Evolutionary conservation across 768 basidiomycete genomes (phyloP).

Genomic region (Suillus weaverae): DNA sequence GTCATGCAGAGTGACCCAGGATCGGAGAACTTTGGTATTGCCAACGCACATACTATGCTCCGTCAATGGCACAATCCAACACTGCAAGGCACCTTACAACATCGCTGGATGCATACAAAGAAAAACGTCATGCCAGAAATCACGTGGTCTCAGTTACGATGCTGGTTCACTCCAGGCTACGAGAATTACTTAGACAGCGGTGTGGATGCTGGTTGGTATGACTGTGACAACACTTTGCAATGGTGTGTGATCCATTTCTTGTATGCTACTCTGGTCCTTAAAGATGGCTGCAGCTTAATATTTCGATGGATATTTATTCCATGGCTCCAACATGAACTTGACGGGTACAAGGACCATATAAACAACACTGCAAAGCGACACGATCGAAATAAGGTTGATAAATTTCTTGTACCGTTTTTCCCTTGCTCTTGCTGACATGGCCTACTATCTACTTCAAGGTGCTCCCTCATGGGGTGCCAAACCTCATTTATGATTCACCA

Average conservation of each 20-base stretch:
- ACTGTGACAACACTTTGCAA: conserved; percentile 23
- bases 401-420: neutral
- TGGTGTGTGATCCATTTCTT: conserved; percentile 13
- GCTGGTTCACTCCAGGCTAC: conserved; percentile 12
- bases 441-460: conserved; percentile 3
- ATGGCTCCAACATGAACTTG: conserved; percentile 8
- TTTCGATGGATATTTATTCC: conserved; percentile 37
- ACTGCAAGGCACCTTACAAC: conserved; percentile 39
- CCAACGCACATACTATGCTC: conserved; percentile 41
- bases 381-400: neutral
- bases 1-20: conserved; percentile 47
- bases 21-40: conserved; percentile 43
- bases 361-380: conserved; percentile 7
- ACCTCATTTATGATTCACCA: conserved; percentile 33
- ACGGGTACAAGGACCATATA: conserved; percentile 1
- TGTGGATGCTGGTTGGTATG: conserved; percentile 29
- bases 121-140: conserved; percentile 28
- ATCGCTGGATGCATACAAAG: conserved; percentile 37
- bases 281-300: neutral
- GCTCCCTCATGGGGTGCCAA: conserved; percentile 40
- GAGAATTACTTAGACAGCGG: conserved; percentile 27
- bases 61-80: conserved; percentile 41
- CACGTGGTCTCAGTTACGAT: conserved; percentile 16
- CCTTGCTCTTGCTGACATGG: neutral
- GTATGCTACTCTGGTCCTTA: neutral